Evolutionary conservation across 2,329 filamentous ascomycete species (phyloP).

Genomic region (Xylariomycetidae sp.): DNA sequence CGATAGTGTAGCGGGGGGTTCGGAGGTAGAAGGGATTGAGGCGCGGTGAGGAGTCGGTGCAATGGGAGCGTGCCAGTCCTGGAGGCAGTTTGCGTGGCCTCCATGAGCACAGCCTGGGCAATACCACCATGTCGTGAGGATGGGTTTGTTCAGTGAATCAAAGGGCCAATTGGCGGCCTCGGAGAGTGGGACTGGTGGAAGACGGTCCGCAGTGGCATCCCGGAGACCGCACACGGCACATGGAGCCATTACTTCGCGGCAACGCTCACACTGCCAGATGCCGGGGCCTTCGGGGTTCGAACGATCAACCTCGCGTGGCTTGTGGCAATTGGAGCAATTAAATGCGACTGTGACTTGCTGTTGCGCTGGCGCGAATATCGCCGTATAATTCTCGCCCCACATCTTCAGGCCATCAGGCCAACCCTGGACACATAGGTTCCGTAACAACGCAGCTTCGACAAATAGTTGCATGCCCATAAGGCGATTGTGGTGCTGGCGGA

Average conservation of each 20-base stretch:
- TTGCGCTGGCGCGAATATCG: constrained; percentile 51
- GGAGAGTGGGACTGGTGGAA: constrained; percentile 16
- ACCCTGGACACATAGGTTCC: constrained; percentile 55
- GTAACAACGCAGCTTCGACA: constrained; percentile 54
- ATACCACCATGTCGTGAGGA: constrained; percentile 55
- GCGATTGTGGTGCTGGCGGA: constrained; percentile 56
- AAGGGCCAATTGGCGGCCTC: no score
- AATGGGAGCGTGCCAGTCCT: constrained; percentile 50
- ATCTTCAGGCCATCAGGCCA: constrained; percentile 47
- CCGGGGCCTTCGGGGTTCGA: constrained; percentile 34
- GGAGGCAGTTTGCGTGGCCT: constrained; percentile 56
- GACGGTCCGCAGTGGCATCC: constrained; percentile 37
- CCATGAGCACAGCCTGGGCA: constrained; percentile 60
- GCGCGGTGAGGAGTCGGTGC: no score
- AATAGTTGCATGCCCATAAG: constrained; percentile 57
- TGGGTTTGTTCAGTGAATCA: constrained; percentile 23
- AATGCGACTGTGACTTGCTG: constrained; percentile 50
- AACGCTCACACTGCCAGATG: constrained; percentile 57
- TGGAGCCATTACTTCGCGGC: constrained; percentile 45
- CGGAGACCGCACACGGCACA: constrained; percentile 57
- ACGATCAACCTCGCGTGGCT: constrained; percentile 50
- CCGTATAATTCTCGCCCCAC: constrained; percentile 52
- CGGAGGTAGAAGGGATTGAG: neutral
- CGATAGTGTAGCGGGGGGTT: constrained; percentile 5
- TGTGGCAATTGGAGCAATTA: constrained; percentile 51